phyloP scores from a whole-genome alignment of 2,329 filamentous ascomycete species.

The Monosporascus sp. region DNA sequence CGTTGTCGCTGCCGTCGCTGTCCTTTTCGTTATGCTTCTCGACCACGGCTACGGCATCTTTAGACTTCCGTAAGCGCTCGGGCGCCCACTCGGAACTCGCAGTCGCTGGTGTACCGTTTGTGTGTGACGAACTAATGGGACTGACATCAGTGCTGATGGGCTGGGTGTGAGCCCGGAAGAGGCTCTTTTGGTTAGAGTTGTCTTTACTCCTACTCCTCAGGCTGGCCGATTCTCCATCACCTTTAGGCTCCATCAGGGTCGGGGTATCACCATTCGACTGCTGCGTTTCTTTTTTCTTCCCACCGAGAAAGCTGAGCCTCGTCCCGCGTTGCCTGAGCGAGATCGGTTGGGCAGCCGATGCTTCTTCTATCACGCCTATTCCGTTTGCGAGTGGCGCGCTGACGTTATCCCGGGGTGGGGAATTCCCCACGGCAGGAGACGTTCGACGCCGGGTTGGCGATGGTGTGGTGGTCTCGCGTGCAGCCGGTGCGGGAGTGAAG shows the following conservation, averaged over 20 bases:
- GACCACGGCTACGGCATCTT: conserved; percentile 22
- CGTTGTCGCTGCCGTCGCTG: conserved; percentile 27
- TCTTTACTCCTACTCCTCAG: conserved; percentile 30
- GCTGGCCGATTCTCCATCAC: conserved; percentile 26
- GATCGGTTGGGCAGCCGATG: conserved; percentile 46
- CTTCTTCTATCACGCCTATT: conserved; percentile 40
- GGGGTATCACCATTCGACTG: conserved; percentile 21
- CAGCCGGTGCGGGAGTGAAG: conserved; percentile 48
- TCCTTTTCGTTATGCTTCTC: conserved; percentile 22
- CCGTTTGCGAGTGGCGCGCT: conserved; percentile 16
- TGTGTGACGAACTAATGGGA: conserved; percentile 9
- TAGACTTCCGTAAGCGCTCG: conserved; percentile 23
- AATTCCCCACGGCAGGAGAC: conserved; percentile 26
- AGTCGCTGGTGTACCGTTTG: conserved; percentile 16
- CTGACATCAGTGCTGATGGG: conserved; percentile 25
- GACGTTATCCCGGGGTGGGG: conserved; percentile 14
- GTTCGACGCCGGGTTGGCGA: conserved; percentile 35
- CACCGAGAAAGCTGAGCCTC: conserved; percentile 53
- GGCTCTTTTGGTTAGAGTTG: conserved; percentile 35
- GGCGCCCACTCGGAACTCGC: conserved; percentile 15
- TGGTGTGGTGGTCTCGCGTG: conserved; percentile 36
- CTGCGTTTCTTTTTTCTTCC: conserved; percentile 41
- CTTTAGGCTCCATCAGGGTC: conserved; percentile 22
- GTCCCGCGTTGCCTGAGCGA: conserved; percentile 46
- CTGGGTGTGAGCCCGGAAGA: conserved; percentile 39